phyloP scores from a whole-genome alignment of 2,329 filamentous ascomycete species.

The Bisporella sp. region DNA sequence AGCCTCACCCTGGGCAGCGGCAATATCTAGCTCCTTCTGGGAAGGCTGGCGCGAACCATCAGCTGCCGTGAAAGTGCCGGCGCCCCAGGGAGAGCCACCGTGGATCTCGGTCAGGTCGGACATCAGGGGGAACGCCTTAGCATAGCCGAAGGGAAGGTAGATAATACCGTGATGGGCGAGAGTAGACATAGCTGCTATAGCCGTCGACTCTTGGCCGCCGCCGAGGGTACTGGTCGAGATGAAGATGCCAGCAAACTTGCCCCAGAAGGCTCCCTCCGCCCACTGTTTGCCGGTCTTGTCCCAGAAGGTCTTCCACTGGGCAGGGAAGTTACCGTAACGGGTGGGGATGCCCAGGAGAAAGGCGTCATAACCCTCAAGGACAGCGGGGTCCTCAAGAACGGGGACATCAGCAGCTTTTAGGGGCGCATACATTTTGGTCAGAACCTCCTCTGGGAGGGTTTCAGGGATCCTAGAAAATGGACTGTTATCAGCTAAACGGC shows the following conservation, averaged over 20 bases:
- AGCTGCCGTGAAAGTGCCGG: conserved; percentile 75
- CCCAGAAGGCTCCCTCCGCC: conserved; percentile 67
- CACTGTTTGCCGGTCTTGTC: conserved; percentile 85
- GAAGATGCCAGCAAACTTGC: conserved; percentile 90
- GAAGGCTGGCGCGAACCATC: conserved; percentile 83
- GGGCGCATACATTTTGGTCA: conserved; percentile 86
- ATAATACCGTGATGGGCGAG: conserved; percentile 90
- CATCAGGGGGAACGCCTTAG: conserved; percentile 65
- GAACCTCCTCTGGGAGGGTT: conserved; percentile 80
- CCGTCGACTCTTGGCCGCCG: conserved; percentile 90
- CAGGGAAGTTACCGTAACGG: conserved; percentile 93
- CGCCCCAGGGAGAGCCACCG: conserved; percentile 87
- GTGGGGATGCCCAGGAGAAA: conserved; percentile 94
- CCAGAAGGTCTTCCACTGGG: conserved; percentile 86
- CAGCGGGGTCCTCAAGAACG: conserved; percentile 51
- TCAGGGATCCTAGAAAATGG: conserved; percentile 50
- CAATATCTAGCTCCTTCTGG: conserved; percentile 68
- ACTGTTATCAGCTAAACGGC: background rate
- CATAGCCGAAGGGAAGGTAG: conserved; percentile 90
- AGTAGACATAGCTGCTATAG: conserved; percentile 73
- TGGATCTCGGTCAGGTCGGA: conserved; percentile 70
- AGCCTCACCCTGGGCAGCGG: conserved; percentile 71
- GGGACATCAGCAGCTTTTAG: conserved; percentile 66
- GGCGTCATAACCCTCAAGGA: conserved; percentile 71
- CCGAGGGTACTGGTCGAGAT: conserved; percentile 74